Evolutionary conservation across 2,329 filamentous ascomycete species (phyloP).

Genomic region (Aspergillus candidus): DNA sequence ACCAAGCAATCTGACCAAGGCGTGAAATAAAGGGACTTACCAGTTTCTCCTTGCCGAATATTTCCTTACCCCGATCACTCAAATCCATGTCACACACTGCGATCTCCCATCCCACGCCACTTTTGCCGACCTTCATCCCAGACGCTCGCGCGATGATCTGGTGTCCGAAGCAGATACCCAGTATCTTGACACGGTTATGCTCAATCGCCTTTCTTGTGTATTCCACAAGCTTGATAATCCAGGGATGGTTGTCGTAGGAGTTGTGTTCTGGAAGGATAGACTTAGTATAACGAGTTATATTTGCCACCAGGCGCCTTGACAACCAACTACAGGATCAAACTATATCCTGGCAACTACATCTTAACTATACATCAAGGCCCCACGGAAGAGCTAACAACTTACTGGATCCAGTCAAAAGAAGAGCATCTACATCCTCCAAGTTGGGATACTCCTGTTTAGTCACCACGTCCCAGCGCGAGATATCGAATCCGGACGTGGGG

Average conservation of each 20-base stretch:
- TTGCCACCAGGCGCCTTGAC: too few relatives aligned
- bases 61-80: constrained; percentile 61
- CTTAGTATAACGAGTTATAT: not conserved
- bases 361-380: not conserved
- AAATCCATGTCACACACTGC: constrained; percentile 64
- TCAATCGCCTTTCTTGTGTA: constrained; percentile 58
- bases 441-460: constrained; percentile 62
- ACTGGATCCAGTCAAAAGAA: constrained; percentile 72
- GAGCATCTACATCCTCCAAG: constrained; percentile 68
- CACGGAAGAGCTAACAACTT: constrained; percentile 20
- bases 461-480: constrained; percentile 68
- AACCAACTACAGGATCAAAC: too few relatives aligned
- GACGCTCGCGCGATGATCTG: constrained; percentile 74
- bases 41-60: constrained; percentile 62
- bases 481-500: constrained; percentile 43
- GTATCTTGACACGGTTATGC: constrained; percentile 59
- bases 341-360: too few relatives aligned
- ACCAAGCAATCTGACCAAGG: not conserved
- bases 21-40: constrained; percentile 35
- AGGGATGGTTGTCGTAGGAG: constrained; percentile 66
- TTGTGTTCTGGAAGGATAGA: constrained; percentile 54
- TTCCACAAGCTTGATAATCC: constrained; percentile 69
- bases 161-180: constrained; percentile 83
- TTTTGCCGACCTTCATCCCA: constrained; percentile 60
- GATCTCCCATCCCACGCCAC: constrained; percentile 72